Percentiles rank a stretch among this genome's conserved stretches.
These are phyloP conservation scores for Leccinum subgranulosum DNA, from an alignment of 768 basidiomycete genomes.

Conservation along the genomic window DNA sequence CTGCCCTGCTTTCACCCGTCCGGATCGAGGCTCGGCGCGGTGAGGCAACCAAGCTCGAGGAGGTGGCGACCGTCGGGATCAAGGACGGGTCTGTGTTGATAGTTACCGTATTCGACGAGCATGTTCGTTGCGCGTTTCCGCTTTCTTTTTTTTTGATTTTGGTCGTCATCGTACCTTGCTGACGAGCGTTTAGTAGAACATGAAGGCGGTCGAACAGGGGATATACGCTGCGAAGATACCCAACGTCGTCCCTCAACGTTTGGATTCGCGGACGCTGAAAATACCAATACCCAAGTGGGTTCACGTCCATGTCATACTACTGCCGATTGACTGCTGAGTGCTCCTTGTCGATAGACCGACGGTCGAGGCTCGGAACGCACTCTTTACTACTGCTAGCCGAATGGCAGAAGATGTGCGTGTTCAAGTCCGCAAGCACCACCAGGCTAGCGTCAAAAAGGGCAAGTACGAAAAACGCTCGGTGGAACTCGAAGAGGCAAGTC, in stretches of 20 bases:
- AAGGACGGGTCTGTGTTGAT: conserved; percentile 71
- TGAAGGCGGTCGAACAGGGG: conserved; percentile 72
- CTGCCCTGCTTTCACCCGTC: conserved; percentile 66
- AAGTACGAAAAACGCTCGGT: conserved; percentile 66
- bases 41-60: conserved; percentile 49
- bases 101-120: conserved; percentile 75
- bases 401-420: conserved; percentile 74
- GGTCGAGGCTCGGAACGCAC: conserved; percentile 60
- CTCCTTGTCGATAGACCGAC: conserved; percentile 54
- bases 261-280: conserved; percentile 69
- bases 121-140: conserved; percentile 43
- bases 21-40: conserved; percentile 48
- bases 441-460: conserved; percentile 63
- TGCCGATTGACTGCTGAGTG: background rate
- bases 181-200: conserved; percentile 48
- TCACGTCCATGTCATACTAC: background rate
- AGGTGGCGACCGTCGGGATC: conserved; percentile 78
- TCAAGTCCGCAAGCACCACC: conserved; percentile 71
- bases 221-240: conserved; percentile 76
- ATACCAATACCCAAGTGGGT: conserved; percentile 78
- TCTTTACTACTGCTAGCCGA: conserved; percentile 54
- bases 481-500: conserved; percentile 59
- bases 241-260: conserved; percentile 65
- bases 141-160: conserved; percentile 5
- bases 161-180: conserved; percentile 5